phyloP scores from a whole-genome alignment of 148 eudicot genomes.

The Arctostaphylos glauca region DNA sequence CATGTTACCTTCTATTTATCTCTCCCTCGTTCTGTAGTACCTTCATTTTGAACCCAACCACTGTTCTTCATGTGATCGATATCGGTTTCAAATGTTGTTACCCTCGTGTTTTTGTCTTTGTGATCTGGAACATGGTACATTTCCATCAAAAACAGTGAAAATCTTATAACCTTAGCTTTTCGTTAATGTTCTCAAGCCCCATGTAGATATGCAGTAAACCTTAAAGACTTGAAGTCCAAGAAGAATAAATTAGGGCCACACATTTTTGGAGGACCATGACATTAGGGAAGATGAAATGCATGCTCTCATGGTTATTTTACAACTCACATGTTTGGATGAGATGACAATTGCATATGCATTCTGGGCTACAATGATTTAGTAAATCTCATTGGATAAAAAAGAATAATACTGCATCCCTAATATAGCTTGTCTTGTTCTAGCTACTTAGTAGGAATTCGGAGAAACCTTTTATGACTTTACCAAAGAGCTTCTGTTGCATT shows the following conservation, averaged over 20 bases:
- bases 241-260: neutral
- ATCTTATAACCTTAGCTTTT: neutral
- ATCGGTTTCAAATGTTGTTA: neutral
- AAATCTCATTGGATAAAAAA: neutral
- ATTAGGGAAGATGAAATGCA: neutral
- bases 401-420: neutral
- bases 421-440: constrained; percentile 6
- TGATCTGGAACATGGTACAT: neutral
- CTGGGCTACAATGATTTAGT: neutral
- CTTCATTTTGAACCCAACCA: neutral
- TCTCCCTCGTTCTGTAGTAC: neutral
- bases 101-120: neutral
- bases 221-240: neutral
- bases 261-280: neutral
- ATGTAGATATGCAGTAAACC: neutral
- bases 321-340: neutral
- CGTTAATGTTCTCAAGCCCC: neutral
- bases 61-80: neutral
- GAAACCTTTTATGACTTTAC: neutral
- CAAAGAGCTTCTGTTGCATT: constrained; percentile 3
- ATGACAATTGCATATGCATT: neutral
- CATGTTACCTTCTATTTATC: neutral
- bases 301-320: neutral
- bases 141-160: neutral
- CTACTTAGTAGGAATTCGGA: neutral